These are phyloP conservation scores for Pochonia chlamydosporia DNA, from an alignment of 2,329 filamentous ascomycete species.

Conservation along the genomic window DNA sequence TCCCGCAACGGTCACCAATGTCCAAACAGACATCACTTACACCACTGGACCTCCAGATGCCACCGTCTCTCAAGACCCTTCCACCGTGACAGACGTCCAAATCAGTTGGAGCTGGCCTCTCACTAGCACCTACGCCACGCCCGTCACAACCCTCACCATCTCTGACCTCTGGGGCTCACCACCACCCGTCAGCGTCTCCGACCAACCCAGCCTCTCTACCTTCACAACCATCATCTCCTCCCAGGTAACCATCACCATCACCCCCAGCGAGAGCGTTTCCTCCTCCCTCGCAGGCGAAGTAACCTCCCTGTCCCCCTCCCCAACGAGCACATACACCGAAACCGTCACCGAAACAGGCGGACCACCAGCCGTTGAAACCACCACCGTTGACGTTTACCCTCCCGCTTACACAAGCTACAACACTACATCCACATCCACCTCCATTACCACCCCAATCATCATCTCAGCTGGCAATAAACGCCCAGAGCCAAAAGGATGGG, in stretches of 20 bases:
- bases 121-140: conserved; percentile 9
- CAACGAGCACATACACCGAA: conserved; percentile 21
- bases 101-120: conserved; percentile 17
- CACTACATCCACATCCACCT: conserved; percentile 21
- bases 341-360: conserved; percentile 26
- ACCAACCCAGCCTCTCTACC: conserved; percentile 11
- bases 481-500: conserved; percentile 23
- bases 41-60: conserved; percentile 26
- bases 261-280: conserved; percentile 6
- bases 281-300: conserved; percentile 18
- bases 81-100: conserved; percentile 24
- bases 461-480: conserved; percentile 27
- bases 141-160: conserved; percentile 21
- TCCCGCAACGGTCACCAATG: conserved; percentile 23
- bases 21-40: conserved; percentile 20
- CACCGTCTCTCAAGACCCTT: conserved; percentile 24
- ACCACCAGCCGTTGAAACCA: conserved; percentile 21
- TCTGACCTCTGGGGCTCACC: conserved; percentile 22
- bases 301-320: conserved; percentile 14
- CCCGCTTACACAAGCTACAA: conserved; percentile 18
- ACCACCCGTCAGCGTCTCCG: background rate
- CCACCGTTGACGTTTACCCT: conserved; percentile 25
- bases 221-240: conserved; percentile 17
- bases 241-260: conserved; percentile 19
- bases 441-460: conserved; percentile 19